Base-by-base conservation (phyloP, 805 yeast genomes). In the Isabelozyma rhagii region DNA sequence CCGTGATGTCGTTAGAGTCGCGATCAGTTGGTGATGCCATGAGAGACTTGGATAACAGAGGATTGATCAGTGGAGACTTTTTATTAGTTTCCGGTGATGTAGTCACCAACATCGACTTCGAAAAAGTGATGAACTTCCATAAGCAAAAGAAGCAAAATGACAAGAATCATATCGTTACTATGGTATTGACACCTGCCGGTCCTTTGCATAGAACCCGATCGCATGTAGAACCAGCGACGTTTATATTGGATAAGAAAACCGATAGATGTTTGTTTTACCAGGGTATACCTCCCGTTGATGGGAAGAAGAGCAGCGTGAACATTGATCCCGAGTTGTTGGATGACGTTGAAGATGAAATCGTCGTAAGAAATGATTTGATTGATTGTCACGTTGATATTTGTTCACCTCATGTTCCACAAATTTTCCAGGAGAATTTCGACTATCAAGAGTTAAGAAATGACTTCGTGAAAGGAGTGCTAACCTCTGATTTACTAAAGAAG, bases 301-400 rank as follows among this genome's bases (percentile, higher is more conserved):
- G 69, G 8, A 59, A 63, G 42, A 66, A 66, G 55, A 44, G 67
- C 25, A 54, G 62, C 42, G 78, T 90, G 29, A 77, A 80, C 48
- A 81, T 91, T 44, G 97, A 91, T 62, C 87, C 93, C 0, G 98
- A 94, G 64, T 71, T 94, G 44, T 75, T 92, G 56, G 90, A 84
- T 52, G 83, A 79, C 51, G 84, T 88, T 34, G 85, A 82, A 43
- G 74, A 70, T 55, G 96, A 89, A 53, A 84, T 94, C 56, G 80
- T 81, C 8, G 76, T 94, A 50, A 82, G 97, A 63, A 94, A 94
- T 66, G 98, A 94, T 67, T 79, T 94, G 55, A 92, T 94, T 51
- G 99, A 94, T 72, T 94, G 99, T 66, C 94, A 88, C 64, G 91
- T 94, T 48, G 99, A 94, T 69, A 90, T 94, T 52, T 94, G 99